These are phyloP conservation scores for Apiotrichum sp. DNA, from an alignment of 1,284 basidiomycete species.

Conservation along the genomic window DNA sequence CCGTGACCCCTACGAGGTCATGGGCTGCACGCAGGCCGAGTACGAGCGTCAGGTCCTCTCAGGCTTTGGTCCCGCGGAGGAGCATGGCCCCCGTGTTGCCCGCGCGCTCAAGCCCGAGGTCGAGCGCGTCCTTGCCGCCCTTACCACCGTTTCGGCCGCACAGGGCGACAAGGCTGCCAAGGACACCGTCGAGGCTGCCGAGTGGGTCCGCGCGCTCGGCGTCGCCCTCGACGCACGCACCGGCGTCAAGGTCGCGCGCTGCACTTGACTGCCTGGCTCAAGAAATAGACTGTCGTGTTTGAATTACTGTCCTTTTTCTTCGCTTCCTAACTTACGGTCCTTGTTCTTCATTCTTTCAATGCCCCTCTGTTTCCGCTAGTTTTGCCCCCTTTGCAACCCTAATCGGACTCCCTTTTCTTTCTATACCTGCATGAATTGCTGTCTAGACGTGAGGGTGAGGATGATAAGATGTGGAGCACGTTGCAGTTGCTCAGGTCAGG, in stretches of 20 bases:
- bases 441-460: too few relatives aligned
- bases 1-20: slow-evolving; percentile 35
- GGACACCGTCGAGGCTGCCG: slow-evolving; percentile 28
- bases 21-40: slow-evolving; percentile 38
- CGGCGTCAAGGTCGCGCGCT: slow-evolving; percentile 31
- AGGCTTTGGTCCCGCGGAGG: slow-evolving; percentile 46
- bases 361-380: not conserved
- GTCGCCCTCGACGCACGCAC: slow-evolving; percentile 39
- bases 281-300: not conserved
- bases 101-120: slow-evolving; percentile 43
- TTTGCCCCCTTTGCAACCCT: not conserved
- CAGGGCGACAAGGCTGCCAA: slow-evolving; percentile 13
- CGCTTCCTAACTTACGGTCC: not conserved
- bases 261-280: slow-evolving; percentile 5
- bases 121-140: slow-evolving; percentile 28
- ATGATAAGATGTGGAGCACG: too few relatives aligned
- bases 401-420: too few relatives aligned
- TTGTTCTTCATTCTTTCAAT: not conserved
- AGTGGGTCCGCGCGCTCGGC: slow-evolving; percentile 41
- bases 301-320: not conserved
- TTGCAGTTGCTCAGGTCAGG: too few relatives aligned
- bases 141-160: slow-evolving; percentile 15
- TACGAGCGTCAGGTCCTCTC: slow-evolving; percentile 43
- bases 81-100: slow-evolving; percentile 41
- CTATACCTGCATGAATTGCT: too few relatives aligned